Evolutionary conservation across 345 rosid genomes (phyloP), one percentile per base, ranked within the genome.

Genomic region (Eutrema yunnanense): DNA sequence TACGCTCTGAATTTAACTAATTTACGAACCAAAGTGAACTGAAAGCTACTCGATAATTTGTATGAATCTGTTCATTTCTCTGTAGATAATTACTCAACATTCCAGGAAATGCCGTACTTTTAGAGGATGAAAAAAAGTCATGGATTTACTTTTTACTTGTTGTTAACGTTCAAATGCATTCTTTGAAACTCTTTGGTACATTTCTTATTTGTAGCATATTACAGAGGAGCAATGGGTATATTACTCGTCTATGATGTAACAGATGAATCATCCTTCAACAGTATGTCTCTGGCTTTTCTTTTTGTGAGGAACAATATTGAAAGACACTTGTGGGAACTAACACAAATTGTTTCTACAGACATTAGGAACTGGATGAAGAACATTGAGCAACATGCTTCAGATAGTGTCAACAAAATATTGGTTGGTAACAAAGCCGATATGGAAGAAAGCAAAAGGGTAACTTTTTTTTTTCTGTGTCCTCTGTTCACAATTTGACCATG

Each of bases 161-260:
- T 37, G 19, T 6, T 30, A 54, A 64, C 14, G 6, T 55, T 54
- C 27, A 29, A 3, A 26, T 57, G n/a, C 29, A 11, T 44, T 38
- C 30, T 33, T 62, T 27, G 6, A 29, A 54, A 48, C 41, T 34
- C 1, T 29, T 54, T 47, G 46, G 4, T 50, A 6, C 2, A 7
- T 61, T 11, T 62, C 50, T 53, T 55, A 67, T 50, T 50, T 80
- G 66, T 84, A 91, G 97, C 96, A 40, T 91, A 91, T 80, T 91
- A 91, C 81, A 88, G 96, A 37, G 97, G 97, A 84, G 97, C 97
- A 36, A 92, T 89, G 96, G 97, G 97, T 54, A 91, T 91, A 74
- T 79, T 91, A 82, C 89, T 91, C 61, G 95, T 91, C 46, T 91
- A 91, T 59, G 97, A 91, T 80, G 97, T 91, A 58, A 91, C 97